Evolutionary conservation across 306 rosid species (phyloP), one percentile per base, ranked within the genome.

Genomic region (Vicia faba): DNA sequence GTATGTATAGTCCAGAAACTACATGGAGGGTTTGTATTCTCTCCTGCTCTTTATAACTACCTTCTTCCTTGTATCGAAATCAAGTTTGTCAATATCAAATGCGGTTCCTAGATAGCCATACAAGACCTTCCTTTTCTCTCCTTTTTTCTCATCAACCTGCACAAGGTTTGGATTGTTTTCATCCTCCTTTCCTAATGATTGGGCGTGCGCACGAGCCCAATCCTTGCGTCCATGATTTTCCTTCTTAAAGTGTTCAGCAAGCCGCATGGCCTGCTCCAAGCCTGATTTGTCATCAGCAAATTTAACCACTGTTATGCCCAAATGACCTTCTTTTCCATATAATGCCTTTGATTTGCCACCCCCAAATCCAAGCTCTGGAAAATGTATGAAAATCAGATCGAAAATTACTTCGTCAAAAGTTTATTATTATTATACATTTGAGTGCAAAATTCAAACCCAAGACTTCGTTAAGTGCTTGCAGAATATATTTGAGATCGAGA

Each of bases 281-380:
- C 99, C 99, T 12, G 91, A 79, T 55, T 78, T 88, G 51, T 91
- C 95, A 45, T 86, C 92, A 11, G 96, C 66, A 78, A 86, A 95
- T 64, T 88, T 95, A 64, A 95, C 71, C 79, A 95, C 57, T 16
- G 92, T 88, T 54, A 80, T 70, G 66, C 99, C 99, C 84, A 88
- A 79, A 85, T 95, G 99, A 69, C 99, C 99, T 15, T 95, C 99
- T 80, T 96, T 88, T 75, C 96, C 96, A 18, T 95, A 95, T 79
- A 91, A 73, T 61, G 99, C 88, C 75, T 91, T 91, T 13, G 99
- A 86, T 82, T 95, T 95, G 74, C 99, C 99, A 78, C 89, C 88
- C 64, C 57, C 67, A 82, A 86, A 82, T 59, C 99, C 99, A n/a
- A 95, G 89, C 67, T 88, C 99, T 95, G 99, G 75, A 79, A 64